Percentiles rank a stretch among this genome's conserved stretches.
These are phyloP conservation scores for Bretschneidera sinensis DNA, from an alignment of 345 rosid species.

Conservation along the genomic window DNA sequence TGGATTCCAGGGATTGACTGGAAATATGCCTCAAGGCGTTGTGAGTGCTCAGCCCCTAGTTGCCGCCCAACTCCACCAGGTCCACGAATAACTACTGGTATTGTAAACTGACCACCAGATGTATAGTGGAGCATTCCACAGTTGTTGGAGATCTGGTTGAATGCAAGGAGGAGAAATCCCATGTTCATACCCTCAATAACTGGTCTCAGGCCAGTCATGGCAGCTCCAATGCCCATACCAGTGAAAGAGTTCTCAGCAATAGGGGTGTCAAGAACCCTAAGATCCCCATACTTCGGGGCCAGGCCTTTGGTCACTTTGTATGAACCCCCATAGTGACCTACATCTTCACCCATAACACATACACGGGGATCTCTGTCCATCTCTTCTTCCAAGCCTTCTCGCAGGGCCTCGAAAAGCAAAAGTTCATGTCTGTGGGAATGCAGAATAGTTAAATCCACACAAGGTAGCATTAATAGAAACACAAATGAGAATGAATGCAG, in stretches of 20 bases:
- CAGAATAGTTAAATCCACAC: not conserved
- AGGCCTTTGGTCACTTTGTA: conserved; percentile 84
- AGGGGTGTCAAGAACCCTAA: conserved; percentile 93
- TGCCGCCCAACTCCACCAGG: conserved; percentile 98
- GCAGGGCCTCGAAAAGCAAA: conserved; percentile 84
- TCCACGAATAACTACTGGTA: conserved; percentile 91
- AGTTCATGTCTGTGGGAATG: conserved; percentile 62
- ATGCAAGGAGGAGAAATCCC: conserved; percentile 97
- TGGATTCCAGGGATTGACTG: conserved; percentile 99
- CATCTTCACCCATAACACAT: conserved; percentile 97
- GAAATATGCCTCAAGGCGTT: conserved; percentile 91
- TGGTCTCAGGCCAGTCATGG: conserved; percentile 92
- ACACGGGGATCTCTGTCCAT: conserved; percentile 89
- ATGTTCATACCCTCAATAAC: conserved; percentile 93
- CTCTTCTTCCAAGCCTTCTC: conserved; percentile 95
- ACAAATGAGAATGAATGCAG: not conserved
- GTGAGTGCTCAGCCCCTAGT: conserved; percentile 97
- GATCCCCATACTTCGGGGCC: conserved; percentile 78
- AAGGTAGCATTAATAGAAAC: not conserved
- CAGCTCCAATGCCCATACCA: conserved; percentile 96
- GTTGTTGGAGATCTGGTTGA: conserved; percentile 97
- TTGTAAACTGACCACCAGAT: conserved; percentile 92
- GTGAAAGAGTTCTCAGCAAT: conserved; percentile 96
- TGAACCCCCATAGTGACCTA: conserved; percentile 96
- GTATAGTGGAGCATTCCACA: conserved; percentile 99